phyloP scores from a whole-genome alignment of 306 rosid genomes.

The Cotoneaster glaucophyllus region DNA sequence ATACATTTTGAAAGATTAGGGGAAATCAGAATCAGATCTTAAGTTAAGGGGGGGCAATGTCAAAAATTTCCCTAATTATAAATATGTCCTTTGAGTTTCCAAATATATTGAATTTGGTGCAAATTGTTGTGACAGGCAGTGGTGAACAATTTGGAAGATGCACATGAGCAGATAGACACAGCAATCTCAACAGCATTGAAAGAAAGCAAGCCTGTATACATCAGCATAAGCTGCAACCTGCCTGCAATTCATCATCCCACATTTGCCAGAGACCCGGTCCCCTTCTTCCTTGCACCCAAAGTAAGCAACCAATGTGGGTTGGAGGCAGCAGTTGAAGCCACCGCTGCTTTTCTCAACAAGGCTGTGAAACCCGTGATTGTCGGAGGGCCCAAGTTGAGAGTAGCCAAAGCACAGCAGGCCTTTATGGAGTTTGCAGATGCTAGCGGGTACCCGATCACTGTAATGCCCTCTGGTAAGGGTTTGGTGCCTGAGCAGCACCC shows the following conservation, averaged over 20 bases:
- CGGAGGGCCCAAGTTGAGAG: slow-evolving; percentile 77
- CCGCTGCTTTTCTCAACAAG: slow-evolving; percentile 63
- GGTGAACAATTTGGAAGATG: slow-evolving; percentile 75
- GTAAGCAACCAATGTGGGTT: slow-evolving; percentile 63
- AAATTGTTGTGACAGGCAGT: slow-evolving; percentile 44
- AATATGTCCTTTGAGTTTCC: neutral
- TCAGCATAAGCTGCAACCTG: slow-evolving; percentile 72
- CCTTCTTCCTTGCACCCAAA: slow-evolving; percentile 60
- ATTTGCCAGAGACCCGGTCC: slow-evolving; percentile 76
- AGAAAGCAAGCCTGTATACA: slow-evolving; percentile 84
- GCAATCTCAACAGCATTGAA: slow-evolving; percentile 88
- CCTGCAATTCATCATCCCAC: slow-evolving; percentile 66
- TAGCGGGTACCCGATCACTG: slow-evolving; percentile 67
- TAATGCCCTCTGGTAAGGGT: slow-evolving; percentile 85
- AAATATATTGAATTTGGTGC: neutral
- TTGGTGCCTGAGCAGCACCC: slow-evolving; percentile 71
- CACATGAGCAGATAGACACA: slow-evolving; percentile 76
- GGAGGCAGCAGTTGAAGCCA: slow-evolving; percentile 84
- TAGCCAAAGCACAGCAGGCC: slow-evolving; percentile 57
- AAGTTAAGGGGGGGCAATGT: too few species aligned
- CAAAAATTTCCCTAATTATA: too few species aligned
- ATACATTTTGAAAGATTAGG: too few species aligned
- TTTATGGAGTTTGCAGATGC: slow-evolving; percentile 69
- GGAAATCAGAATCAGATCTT: too few species aligned
- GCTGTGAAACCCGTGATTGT: slow-evolving; percentile 81